Percentiles rank a stretch among this genome's conserved stretches.
phyloP scores from a whole-genome alignment of 225 moss, liverwort and hornwort species.

The Polytrichum commune region DNA sequence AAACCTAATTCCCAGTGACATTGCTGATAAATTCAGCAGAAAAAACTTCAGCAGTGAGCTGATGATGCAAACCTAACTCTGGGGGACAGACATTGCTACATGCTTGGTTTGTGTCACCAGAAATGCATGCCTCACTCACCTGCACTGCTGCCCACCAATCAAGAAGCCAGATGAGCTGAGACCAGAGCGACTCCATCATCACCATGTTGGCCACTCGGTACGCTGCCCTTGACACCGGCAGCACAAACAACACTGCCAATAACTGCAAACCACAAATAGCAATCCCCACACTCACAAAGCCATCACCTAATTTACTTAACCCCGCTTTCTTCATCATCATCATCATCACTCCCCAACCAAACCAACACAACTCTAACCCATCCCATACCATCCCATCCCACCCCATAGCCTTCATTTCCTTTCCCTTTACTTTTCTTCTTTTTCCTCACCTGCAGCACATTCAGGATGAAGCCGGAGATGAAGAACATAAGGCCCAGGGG shows the following conservation, averaged over 20 bases:
- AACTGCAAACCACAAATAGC: conserved; percentile 27
- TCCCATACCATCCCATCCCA: neutral
- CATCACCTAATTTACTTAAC: neutral
- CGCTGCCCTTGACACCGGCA: conserved; percentile 48
- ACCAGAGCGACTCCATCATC: conserved; percentile 60
- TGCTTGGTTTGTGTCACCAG: neutral
- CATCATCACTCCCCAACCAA: neutral
- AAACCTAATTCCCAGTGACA: neutral
- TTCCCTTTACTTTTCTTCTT: neutral
- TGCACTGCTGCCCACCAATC: conserved; percentile 65
- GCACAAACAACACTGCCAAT: conserved; percentile 31
- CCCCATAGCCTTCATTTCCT: too few relatives aligned
- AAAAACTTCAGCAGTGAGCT: too few relatives aligned
- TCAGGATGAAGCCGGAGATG: conserved; percentile 52
- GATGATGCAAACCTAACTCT: neutral
- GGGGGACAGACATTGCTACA: neutral
- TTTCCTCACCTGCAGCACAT: conserved; percentile 45
- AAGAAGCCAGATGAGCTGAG: conserved; percentile 63
- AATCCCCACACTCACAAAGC: conserved; percentile 3
- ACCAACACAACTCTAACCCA: neutral
- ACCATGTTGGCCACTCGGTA: conserved; percentile 50
- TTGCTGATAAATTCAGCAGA: too few relatives aligned
- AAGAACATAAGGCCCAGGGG: conserved; percentile 59
- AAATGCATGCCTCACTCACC: conserved; percentile 12
- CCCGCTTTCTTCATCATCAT: neutral